These are phyloP conservation scores for Starmerella apis DNA, from an alignment of 805 yeast genomes.

Conservation along the genomic window DNA sequence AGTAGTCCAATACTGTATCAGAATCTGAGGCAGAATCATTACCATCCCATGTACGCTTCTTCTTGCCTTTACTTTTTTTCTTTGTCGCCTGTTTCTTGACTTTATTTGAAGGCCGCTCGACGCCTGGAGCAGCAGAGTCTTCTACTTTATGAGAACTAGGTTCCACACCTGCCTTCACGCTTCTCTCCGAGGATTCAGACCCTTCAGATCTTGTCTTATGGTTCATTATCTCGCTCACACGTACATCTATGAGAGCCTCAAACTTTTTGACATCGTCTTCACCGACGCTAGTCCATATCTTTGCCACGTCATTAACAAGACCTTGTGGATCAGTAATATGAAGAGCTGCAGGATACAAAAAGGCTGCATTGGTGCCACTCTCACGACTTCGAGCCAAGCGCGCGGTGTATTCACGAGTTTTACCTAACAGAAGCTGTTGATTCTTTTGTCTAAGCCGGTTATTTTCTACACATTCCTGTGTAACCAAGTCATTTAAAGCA, in stretches of 20 bases:
- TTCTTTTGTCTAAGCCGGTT: constrained; percentile 21
- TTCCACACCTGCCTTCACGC: too few relatives aligned
- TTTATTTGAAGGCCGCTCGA: neutral
- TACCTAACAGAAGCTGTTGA: constrained; percentile 18
- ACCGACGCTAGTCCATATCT: constrained; percentile 28
- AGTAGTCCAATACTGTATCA: constrained; percentile 45
- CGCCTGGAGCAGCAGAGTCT: too few relatives aligned
- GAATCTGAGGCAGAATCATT: constrained; percentile 39
- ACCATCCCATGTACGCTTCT: constrained; percentile 53
- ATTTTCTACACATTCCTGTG: neutral
- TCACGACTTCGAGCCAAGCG: constrained; percentile 38
- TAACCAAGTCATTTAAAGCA: constrained; percentile 40
- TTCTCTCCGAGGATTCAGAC: too few relatives aligned
- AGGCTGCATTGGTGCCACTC: constrained; percentile 36
- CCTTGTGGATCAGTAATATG: constrained; percentile 31
- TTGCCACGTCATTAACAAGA: constrained; percentile 29
- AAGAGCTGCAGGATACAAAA: constrained; percentile 32
- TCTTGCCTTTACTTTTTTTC: constrained; percentile 29
- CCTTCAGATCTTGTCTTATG: neutral
- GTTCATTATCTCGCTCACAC: constrained; percentile 21
- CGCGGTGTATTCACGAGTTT: constrained; percentile 34
- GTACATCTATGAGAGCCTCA: constrained; percentile 28
- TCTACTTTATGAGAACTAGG: too few relatives aligned
- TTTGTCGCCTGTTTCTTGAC: neutral
- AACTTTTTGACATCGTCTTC: constrained; percentile 18